These are phyloP conservation scores for Bremia lactucae DNA, from an alignment of 352 stramenopile genomes.

Conservation along the genomic window DNA sequence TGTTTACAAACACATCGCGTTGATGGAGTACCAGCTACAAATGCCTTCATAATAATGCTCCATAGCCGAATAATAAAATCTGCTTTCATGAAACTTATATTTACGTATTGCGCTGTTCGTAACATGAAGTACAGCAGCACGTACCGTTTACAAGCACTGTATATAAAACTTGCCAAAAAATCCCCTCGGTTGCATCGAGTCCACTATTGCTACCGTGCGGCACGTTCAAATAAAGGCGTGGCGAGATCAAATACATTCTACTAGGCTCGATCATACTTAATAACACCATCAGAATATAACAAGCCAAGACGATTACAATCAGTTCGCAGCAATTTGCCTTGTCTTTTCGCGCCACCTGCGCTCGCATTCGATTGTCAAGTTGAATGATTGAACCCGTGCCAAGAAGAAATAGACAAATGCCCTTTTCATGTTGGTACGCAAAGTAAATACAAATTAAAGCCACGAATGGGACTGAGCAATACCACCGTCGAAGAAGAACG, in stretches of 20 bases:
- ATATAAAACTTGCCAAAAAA: slow-evolving; percentile 63
- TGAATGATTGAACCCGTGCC: slow-evolving; percentile 57
- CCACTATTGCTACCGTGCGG: slow-evolving; percentile 15
- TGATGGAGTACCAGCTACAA: slow-evolving; percentile 37
- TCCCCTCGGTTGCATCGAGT: slow-evolving; percentile 8
- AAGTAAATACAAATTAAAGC: slow-evolving; percentile 68
- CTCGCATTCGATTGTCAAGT: slow-evolving; percentile 56
- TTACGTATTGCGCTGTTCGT: no score
- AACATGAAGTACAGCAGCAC: not conserved
- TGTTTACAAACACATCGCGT: slow-evolving; percentile 24
- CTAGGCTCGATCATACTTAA: slow-evolving; percentile 53
- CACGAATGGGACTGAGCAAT: slow-evolving; percentile 66
- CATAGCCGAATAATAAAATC: slow-evolving; percentile 63
- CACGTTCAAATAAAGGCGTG: slow-evolving; percentile 21
- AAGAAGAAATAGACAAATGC: slow-evolving; percentile 55
- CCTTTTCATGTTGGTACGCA: slow-evolving; percentile 62
- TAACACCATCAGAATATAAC: slow-evolving; percentile 42
- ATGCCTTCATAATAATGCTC: slow-evolving; percentile 48
- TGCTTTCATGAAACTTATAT: slow-evolving; percentile 10
- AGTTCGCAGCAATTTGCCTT: slow-evolving; percentile 45
- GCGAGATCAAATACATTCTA: slow-evolving; percentile 37
- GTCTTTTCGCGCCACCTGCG: slow-evolving; percentile 69
- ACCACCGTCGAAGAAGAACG: slow-evolving; percentile 46
- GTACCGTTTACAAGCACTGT: slow-evolving; percentile 69
- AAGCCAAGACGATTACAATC: slow-evolving; percentile 42